Conservation (phyloP, 2,329 filamentous ascomycete species). For the Endoconidiophora laricicola region DNA sequence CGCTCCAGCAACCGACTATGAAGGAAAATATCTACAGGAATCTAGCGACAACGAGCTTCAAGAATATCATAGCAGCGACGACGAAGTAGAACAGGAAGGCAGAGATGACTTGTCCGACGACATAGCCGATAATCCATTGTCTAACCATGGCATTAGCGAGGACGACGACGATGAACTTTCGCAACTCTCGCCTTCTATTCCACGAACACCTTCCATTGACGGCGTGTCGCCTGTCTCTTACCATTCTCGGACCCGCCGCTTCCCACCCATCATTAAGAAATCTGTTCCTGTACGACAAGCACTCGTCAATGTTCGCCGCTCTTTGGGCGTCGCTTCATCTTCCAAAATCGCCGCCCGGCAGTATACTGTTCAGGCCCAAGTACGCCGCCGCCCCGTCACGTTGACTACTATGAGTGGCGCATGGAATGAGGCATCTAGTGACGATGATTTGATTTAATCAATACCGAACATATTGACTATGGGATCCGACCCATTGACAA, state of each 20-base stretch:
- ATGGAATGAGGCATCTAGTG: slow-evolving; percentile 8
- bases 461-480: too few species aligned
- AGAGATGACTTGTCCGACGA: too few species aligned
- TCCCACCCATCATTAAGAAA: neutral
- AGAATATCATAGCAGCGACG: neutral
- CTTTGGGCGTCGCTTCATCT: neutral
- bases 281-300: neutral
- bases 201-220: neutral
- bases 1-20: neutral
- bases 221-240: neutral
- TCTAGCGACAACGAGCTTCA: neutral
- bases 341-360: neutral
- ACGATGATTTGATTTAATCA: slow-evolving; percentile 9
- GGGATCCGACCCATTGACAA: too few species aligned
- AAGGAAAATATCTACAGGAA: neutral
- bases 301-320: neutral
- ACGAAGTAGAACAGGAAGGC: too few species aligned
- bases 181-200: neutral
- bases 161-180: slow-evolving; percentile 4
- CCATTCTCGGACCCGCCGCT: neutral
- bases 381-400: neutral
- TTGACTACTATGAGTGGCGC: slow-evolving; percentile 3
- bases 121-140: too few species aligned
- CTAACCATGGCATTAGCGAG: too few species aligned
- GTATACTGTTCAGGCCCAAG: too few species aligned